phyloP scores from a whole-genome alignment of 768 basidiomycete species.

The Rhodotorula sphaerocarpa region DNA sequence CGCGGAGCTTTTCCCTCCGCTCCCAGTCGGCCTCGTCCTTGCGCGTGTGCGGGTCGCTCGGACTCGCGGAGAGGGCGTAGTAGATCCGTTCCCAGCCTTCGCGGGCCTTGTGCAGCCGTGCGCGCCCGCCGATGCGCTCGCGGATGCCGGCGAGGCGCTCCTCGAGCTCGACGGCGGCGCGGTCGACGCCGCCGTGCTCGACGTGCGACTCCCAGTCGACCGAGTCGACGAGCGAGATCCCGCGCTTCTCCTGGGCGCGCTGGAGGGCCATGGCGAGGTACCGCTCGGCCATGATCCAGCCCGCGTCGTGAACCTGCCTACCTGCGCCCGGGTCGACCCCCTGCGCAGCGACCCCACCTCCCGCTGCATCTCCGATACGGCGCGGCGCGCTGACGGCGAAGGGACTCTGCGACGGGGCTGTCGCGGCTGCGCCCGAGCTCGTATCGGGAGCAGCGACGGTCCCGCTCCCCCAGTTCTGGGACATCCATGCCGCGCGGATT shows the following conservation, averaged over 20 bases:
- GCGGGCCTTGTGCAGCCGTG: slow-evolving; percentile 24
- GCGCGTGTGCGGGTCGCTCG: neutral
- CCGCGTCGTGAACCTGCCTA: slow-evolving; percentile 14
- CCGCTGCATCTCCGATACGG: neutral
- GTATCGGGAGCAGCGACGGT: neutral
- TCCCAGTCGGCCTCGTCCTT: slow-evolving; percentile 6
- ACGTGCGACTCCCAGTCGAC: slow-evolving; percentile 9
- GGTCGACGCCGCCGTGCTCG: slow-evolving; percentile 24
- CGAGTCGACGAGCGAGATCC: slow-evolving; percentile 23
- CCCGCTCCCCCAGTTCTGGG: slow-evolving; percentile 21
- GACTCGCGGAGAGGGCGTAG: slow-evolving; percentile 6
- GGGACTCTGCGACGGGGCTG: neutral
- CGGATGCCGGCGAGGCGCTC: slow-evolving; percentile 33
- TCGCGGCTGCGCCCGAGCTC: neutral
- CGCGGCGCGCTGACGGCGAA: neutral
- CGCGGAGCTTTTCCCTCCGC: slow-evolving; percentile 19
- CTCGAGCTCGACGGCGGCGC: slow-evolving; percentile 34
- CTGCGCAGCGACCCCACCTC: slow-evolving; percentile 13
- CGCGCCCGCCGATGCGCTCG: slow-evolving; percentile 31
- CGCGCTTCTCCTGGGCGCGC: slow-evolving; percentile 1
- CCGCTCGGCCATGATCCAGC: slow-evolving; percentile 30
- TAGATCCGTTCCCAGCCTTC: slow-evolving; percentile 35
- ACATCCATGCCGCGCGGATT: slow-evolving; percentile 28
- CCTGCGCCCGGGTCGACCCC: neutral
- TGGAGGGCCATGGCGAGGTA: slow-evolving; percentile 27